Conservation (phyloP, 352 stramenopile species). For the Phytopythium sindhum region DNA sequence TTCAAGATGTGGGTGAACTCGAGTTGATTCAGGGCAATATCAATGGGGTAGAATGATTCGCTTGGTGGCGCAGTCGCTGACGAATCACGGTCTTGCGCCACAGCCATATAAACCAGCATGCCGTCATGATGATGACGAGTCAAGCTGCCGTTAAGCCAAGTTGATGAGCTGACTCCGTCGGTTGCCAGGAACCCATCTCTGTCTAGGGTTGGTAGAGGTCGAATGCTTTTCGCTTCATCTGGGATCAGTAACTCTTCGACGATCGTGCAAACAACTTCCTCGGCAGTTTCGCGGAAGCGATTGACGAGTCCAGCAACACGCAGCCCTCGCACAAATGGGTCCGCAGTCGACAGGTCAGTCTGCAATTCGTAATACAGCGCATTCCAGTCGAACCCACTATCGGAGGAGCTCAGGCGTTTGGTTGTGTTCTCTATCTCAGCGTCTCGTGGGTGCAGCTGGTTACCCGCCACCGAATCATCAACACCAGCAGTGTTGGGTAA, state of each 20-base stretch:
- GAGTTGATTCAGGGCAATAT: not conserved
- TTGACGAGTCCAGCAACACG: not conserved
- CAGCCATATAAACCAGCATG: slow-evolving; percentile 33
- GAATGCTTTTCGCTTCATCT: slow-evolving; percentile 17
- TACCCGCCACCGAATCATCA: not conserved
- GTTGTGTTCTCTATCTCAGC: not conserved
- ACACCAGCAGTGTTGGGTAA: too few species aligned
- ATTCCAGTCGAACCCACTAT: not conserved
- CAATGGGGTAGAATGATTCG: not conserved
- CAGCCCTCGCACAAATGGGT: not conserved
- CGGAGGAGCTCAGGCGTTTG: not conserved
- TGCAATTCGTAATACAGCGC: not conserved
- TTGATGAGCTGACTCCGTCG: slow-evolving; percentile 15
- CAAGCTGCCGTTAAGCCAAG: slow-evolving; percentile 4
- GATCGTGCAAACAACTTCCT: slow-evolving; percentile 21
- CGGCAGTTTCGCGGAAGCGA: not conserved
- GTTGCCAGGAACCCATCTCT: slow-evolving; percentile 39
- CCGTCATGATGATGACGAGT: slow-evolving; percentile 29
- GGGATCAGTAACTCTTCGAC: slow-evolving; percentile 32
- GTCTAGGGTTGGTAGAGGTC: slow-evolving; percentile 10
- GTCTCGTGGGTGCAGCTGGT: not conserved
- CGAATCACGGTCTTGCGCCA: not conserved
- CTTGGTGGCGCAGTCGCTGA: not conserved
- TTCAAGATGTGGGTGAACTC: slow-evolving; percentile 35
- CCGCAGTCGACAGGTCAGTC: not conserved